Evolutionary conservation across 331 rosid species (phyloP), one percentile per base, ranked within the genome.

Genomic region (Telfairia occidentalis): DNA sequence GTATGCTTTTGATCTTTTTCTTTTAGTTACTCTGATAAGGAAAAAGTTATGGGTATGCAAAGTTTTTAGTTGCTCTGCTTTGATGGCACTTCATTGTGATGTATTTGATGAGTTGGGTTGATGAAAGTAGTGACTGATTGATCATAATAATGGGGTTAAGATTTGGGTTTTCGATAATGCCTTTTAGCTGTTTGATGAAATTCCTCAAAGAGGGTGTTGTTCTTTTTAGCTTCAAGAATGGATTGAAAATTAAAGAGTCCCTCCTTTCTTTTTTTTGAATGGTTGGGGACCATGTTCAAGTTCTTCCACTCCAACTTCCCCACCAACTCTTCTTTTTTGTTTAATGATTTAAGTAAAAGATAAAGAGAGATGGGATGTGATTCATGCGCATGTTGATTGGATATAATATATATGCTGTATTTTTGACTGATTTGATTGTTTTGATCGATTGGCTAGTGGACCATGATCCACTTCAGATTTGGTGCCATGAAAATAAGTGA

Each of bases 1-100:
- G 97, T 89, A 83, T 5, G 61, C 5, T 28, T 58, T 34, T 38
- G 7, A 75, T 78, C 8, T 32, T 23, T 52, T 71, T 0, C 2
- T 28, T 50, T 70, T 24, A n/a, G n/a, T n/a, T n/a, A n/a, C n/a
- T 71, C 23, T 48, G 26, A 48, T 29, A 30, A 30, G 57, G 71
- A 4, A 45, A 13, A 42, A 2, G 38, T 70, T 24, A 45, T 70
- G 57, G 57, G 38, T 70, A 6, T 45, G 57, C 6, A 15, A 15
- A 26, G 15, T 19, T 21, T 23, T 40, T 66, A 40, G 53, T 40
- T 38, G 15, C 53, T 66, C 5, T 66, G 34, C 11, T 66, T 64
- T 15, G 43, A 60, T 35, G 49, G 37, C 40, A 23, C 49, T 29
- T 9, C 9, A 16, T 4, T 70, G 75, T 70, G 12, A 42, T 45